These are phyloP conservation scores for Geranomyces michiganensis DNA, from an alignment of 192 early-diverging fungal species.

Conservation along the genomic window DNA sequence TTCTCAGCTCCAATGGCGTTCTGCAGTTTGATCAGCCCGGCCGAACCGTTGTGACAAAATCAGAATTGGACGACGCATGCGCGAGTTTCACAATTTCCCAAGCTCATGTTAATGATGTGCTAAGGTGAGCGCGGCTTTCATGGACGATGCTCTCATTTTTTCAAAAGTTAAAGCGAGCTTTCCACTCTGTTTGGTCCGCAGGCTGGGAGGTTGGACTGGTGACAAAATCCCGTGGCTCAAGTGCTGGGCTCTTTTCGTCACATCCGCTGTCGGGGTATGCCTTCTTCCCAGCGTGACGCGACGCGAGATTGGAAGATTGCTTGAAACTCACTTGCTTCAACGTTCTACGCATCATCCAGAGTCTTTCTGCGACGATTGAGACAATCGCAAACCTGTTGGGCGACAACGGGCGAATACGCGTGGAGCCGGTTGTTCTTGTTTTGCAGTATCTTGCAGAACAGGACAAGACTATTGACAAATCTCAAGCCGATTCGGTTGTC, in stretches of 20 bases:
- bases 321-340: neutral
- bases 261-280: conserved; percentile 44
- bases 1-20: neutral
- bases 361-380: conserved; percentile 43
- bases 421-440: conserved; percentile 30
- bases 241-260: conserved; percentile 50
- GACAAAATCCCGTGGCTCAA: conserved; percentile 50
- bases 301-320: neutral
- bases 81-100: conserved; percentile 25
- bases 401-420: conserved; percentile 39
- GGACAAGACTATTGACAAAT: conserved; percentile 27
- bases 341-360: conserved; percentile 23
- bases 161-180: no score
- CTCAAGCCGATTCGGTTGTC: conserved; percentile 21
- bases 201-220: conserved; percentile 47
- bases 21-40: conserved; percentile 24
- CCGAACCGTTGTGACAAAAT: conserved; percentile 15
- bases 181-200: conserved; percentile 10
- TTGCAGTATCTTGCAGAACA: conserved; percentile 39
- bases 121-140: conserved; percentile 18
- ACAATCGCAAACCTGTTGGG: conserved; percentile 30
- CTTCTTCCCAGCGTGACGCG: neutral
- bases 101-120: conserved; percentile 33
- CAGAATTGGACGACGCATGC: conserved; percentile 44
- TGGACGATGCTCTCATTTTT: no score